Conservation (phyloP, 2,329 filamentous ascomycete species). For the Talaromyces funiculosus region DNA sequence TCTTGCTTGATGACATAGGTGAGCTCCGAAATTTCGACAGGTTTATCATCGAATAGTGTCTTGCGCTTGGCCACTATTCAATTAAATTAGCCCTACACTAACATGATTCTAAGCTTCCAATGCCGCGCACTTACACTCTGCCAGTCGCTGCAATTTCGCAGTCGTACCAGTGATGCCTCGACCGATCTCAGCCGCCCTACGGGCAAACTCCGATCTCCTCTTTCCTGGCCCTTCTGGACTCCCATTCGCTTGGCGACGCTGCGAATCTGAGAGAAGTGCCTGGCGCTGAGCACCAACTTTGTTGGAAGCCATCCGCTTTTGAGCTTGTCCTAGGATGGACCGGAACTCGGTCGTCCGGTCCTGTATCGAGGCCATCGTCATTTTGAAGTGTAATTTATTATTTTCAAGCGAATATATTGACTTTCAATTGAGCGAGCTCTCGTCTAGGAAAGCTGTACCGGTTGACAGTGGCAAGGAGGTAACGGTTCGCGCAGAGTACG, state of each 20-base stretch:
- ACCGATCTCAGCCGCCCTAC: conserved; percentile 85
- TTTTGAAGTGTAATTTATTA: conserved; percentile 21
- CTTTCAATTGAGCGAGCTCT: background rate
- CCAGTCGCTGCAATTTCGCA: conserved; percentile 89
- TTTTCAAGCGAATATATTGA: background rate
- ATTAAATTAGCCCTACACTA: background rate
- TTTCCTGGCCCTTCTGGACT: conserved; percentile 48
- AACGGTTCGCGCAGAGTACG: background rate
- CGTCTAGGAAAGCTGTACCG: background rate
- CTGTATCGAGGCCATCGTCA: conserved; percentile 70
- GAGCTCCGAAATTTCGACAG: conserved; percentile 93
- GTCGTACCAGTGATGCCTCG: conserved; percentile 87
- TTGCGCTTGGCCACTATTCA: conserved; percentile 79
- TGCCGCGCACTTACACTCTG: conserved; percentile 58
- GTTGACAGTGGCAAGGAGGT: background rate
- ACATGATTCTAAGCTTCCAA: background rate
- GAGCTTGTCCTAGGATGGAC: conserved; percentile 79
- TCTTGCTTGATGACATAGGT: conserved; percentile 99
- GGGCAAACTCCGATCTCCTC: conserved; percentile 81
- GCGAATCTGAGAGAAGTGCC: conserved; percentile 68
- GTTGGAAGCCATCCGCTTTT: conserved; percentile 68
- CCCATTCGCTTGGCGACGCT: conserved; percentile 56
- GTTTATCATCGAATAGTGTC: conserved; percentile 93
- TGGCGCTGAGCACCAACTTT: conserved; percentile 76
- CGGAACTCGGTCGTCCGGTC: conserved; percentile 95